These are phyloP conservation scores for Jamesozyma spencerorum DNA, from an alignment of 805 yeast species.

Conservation along the genomic window DNA sequence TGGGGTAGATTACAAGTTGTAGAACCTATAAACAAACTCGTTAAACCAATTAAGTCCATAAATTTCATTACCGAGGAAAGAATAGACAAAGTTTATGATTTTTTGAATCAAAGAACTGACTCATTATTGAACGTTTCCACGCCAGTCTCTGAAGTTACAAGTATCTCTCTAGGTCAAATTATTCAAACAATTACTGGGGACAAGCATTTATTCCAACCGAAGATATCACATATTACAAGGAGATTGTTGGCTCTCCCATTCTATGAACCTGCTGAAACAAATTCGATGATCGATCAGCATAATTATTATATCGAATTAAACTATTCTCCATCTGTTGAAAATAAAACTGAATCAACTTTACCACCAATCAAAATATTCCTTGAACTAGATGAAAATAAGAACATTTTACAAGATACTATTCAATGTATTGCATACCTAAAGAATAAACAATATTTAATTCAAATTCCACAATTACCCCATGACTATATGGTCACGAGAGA, in stretches of 20 bases:
- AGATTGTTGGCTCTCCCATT: constrained; percentile 19
- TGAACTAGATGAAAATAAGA: constrained; percentile 23
- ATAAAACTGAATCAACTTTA: neutral
- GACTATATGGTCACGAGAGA: constrained; percentile 17
- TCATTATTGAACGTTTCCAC: neutral
- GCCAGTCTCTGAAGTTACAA: constrained; percentile 10
- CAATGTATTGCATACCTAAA: constrained; percentile 18
- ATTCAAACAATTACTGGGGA: constrained; percentile 3
- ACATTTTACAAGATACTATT: constrained; percentile 14
- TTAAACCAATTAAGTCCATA: neutral
- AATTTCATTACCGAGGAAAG: constrained; percentile 7
- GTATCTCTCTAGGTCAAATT: constrained; percentile 23
- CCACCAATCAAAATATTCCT: constrained; percentile 23
- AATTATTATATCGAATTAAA: constrained; percentile 24
- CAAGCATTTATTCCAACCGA: constrained; percentile 18
- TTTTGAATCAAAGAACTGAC: constrained; percentile 2
- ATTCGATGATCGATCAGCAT: constrained; percentile 19
- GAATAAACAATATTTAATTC: constrained; percentile 15
- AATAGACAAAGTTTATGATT: constrained; percentile 13
- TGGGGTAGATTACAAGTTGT: constrained; percentile 21
- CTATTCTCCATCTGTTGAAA: constrained; percentile 14
- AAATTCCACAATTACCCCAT: constrained; percentile 19
- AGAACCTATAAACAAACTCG: neutral
- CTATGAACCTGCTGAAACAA: constrained; percentile 6
- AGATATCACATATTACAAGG: constrained; percentile 16